Base-by-base conservation (phyloP, 805 yeast genomes). In the Starmerella apicola region DNA sequence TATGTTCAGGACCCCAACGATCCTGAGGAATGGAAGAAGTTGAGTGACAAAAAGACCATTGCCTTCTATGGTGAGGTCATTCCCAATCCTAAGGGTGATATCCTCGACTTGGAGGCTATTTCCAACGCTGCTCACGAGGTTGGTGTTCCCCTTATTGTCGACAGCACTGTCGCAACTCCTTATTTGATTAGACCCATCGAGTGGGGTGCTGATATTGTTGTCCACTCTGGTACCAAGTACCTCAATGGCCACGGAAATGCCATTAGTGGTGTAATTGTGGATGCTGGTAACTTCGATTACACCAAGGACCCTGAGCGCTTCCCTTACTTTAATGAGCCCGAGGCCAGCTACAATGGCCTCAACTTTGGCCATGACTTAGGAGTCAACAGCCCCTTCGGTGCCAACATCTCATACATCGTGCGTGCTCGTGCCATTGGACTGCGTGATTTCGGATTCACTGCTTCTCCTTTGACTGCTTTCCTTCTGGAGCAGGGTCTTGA, bases 231-330 rank as follows among this genome's bases (percentile, higher is more conserved):
- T 1, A 86, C 95, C 1, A 86, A 86, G 57, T 88, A 79, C 61
- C 79, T 84, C 54, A 95, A 94, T 29, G 96, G 97, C n/a, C 95
- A 86, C 60, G 81, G 94, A 5, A 96, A 86, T 58, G 63, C 85
- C 32, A 64, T 86, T 37, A 85, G 94, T 4, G 96, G 97, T 25
- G 65, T 79, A 20, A 70, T 88, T 50, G 70, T 88, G 35, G 95
- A 88, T 60, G 74, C 85, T 27, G 95, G 96, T 51, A 86, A 81
- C 37, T 88, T 88, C 70, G 93, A 88, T 55, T 88, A 94, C 86
- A 67, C 71, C 42, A 72, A 82, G 48, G 72, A 81, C 63, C 88
- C 91, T 33, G 76, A 80, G 56, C 81, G 78, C 61, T 91, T 72
- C 70, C 96, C 97, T 40, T 95, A 85, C 62, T 81, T 85, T 60